Evolutionary conservation across 129 eudicot species (phyloP).

Genomic region (Escallonia rubra): DNA sequence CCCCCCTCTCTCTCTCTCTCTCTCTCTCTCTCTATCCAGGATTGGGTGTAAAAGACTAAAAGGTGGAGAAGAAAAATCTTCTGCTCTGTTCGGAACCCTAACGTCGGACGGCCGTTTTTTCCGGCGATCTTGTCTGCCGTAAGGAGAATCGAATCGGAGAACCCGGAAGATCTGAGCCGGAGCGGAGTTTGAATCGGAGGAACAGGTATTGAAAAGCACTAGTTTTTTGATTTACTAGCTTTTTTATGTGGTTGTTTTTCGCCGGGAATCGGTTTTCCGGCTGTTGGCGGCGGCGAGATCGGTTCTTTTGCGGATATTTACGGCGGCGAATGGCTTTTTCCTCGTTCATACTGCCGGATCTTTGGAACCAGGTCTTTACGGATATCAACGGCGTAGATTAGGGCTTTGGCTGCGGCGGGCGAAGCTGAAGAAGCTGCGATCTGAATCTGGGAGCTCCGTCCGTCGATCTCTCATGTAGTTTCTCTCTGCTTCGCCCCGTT

Average conservation of each 20-base stretch:
- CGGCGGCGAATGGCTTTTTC: background rate
- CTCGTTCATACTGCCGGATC: conserved; percentile 1
- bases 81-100: background rate
- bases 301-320: background rate
- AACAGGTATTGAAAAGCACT: conserved; percentile 33
- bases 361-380: background rate
- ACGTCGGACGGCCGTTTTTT: background rate
- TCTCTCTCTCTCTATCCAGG: background rate
- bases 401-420: background rate
- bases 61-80: conserved; percentile 1
- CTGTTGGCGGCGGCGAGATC: conserved; percentile 1
- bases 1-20: background rate
- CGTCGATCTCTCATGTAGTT: background rate
- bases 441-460: background rate
- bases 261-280: background rate
- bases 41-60: background rate
- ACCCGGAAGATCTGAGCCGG: background rate
- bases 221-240: conserved; percentile 7
- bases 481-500: background rate
- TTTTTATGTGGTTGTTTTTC: conserved; percentile 14
- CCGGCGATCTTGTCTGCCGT: background rate
- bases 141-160: background rate
- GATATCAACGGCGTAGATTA: background rate
- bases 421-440: conserved; percentile 1
- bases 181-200: background rate